Percentiles rank a stretch among this genome's conserved stretches.
Evolutionary conservation across 345 rosid species (phyloP).

Genomic region (Pistacia atlantica): DNA sequence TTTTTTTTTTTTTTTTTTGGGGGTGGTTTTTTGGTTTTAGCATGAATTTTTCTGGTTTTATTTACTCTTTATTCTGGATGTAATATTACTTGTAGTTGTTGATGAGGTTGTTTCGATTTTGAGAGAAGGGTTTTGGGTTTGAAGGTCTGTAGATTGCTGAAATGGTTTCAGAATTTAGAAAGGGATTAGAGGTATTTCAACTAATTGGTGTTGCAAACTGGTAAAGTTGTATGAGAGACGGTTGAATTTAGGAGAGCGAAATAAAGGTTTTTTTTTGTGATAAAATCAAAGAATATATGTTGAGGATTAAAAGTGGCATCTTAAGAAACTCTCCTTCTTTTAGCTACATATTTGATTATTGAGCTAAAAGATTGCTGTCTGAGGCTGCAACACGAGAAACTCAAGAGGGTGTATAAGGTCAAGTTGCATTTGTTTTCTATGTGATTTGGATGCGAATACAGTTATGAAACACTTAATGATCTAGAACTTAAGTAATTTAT

Average conservation of each 20-base stretch:
- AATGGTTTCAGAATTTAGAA: background rate
- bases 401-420: background rate
- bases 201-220: background rate
- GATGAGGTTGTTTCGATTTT: background rate
- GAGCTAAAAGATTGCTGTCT: background rate
- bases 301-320: background rate
- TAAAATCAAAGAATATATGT: background rate
- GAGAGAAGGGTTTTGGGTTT: background rate
- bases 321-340: background rate
- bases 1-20: too few species aligned
- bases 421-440: background rate
- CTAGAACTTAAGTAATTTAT: background rate
- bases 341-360: background rate
- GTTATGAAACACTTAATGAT: background rate
- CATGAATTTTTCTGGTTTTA: background rate
- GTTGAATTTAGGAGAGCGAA: background rate
- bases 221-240: background rate
- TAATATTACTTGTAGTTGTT: background rate
- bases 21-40: background rate
- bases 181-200: background rate
- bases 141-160: slow-evolving; percentile 3
- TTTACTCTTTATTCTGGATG: background rate
- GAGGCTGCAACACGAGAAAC: background rate
- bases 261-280: background rate
- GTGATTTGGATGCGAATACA: slow-evolving; percentile 2